Base-by-base conservation (phyloP, 345 rosid genomes). In the Gossypium stocksii region DNA sequence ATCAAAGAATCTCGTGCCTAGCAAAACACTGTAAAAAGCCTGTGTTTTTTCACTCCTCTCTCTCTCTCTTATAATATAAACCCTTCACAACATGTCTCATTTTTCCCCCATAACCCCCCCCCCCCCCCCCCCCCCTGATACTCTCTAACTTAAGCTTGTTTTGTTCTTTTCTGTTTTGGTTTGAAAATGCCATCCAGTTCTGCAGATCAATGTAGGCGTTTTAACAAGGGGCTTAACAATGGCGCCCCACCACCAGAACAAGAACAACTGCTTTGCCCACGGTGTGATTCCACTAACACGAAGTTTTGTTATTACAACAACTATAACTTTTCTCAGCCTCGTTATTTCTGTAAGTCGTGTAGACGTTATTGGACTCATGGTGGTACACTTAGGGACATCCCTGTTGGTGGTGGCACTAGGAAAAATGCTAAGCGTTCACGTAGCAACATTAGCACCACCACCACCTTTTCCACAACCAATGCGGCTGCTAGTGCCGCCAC, bases 351-450 rank as follows among this genome's bases (percentile, higher is more conserved):
- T 56, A 56, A 56, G 59, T 56, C 59, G 4, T 56, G 59, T 56
- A 22, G 59, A 22, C 59, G 59, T 19, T 56, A 56, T 22, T 56
- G 25, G 59, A 56, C 25, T 56, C 59, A 19, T 7, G 59, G 59
- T 19, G 59, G 59, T 22, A 56, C 59, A 22, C 62, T 57, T 12
- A 57, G 62, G 29, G 62, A 57, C 62, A 57, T 57, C 62, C 62
- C 62, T 10, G 34, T 57, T 20, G 16, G 34, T 15, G 62, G 62
- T 57, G 62, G 29, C 62, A 57, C 62, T 13, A 22, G 62, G 34
- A 57, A 22, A 57, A 20, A 57, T 22, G 62, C 62, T 57, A 57
- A 57, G 62, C 29, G 62, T 57, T 57, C 62, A 57, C 62, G 62
- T 15, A n/a, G 59, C 20, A 34, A 34, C 41, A 34, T 34, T 34